phyloP scores from a whole-genome alignment of 2,329 filamentous ascomycete genomes.

The Exophiala oligosperma region DNA sequence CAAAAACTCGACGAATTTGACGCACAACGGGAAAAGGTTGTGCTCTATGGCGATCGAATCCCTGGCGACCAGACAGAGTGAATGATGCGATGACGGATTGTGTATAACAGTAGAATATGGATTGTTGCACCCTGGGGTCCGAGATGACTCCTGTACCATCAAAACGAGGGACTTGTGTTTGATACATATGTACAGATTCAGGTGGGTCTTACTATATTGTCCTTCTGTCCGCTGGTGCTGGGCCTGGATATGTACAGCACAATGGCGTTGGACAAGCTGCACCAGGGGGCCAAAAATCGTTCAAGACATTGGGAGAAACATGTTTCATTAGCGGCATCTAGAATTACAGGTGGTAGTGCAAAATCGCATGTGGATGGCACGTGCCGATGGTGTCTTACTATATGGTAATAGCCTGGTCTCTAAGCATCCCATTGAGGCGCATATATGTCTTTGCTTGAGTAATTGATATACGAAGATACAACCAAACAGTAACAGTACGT shows the following conservation, averaged over 20 bases:
- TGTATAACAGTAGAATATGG: constrained; percentile 8
- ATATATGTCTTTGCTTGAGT: too few species aligned
- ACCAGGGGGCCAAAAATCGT: not conserved
- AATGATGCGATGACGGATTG: not conserved
- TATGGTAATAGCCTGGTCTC: too few species aligned
- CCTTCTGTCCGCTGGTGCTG: not conserved
- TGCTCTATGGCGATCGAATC: constrained; percentile 24
- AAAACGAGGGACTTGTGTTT: not conserved
- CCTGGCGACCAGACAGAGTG: not conserved
- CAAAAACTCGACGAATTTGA: constrained; percentile 55
- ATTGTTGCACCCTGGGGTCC: not conserved
- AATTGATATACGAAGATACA: too few species aligned
- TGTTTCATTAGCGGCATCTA: constrained; percentile 6
- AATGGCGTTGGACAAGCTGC: not conserved
- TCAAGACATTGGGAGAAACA: constrained; percentile 8
- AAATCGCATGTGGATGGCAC: too few species aligned
- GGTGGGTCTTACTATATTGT: not conserved
- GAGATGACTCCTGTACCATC: not conserved
- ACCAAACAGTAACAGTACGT: too few species aligned
- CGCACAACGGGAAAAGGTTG: constrained; percentile 38
- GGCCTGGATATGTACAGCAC: not conserved
- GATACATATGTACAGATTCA: not conserved
- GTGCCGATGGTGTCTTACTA: too few species aligned
- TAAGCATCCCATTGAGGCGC: too few species aligned
- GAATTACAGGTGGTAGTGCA: too few species aligned